Evolutionary conservation across 352 stramenopile species (phyloP), one percentile per base, ranked within the genome.

Genomic region (Halophytophthora polymorphica): DNA sequence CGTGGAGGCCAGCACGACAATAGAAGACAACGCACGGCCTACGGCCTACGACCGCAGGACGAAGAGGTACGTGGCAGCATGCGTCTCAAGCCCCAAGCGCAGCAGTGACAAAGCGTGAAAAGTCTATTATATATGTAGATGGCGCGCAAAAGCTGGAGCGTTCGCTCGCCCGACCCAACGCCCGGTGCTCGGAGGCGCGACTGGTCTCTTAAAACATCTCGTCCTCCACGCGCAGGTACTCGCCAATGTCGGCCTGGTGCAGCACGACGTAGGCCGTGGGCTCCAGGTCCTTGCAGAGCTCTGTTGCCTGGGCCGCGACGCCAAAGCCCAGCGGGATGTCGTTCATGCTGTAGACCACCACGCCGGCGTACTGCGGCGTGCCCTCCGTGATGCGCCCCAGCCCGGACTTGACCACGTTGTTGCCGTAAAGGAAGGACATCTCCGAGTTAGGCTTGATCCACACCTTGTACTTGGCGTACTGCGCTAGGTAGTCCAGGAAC

Each of bases 401-500:
- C 48, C 96, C 97, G 23, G 87, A 96, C 80, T 99, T 99, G 53
- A 97, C 90, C 12, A 99, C 87, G 74, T 99, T 96, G 76, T 99
- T 99, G 56, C 97, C 97, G 67, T 99, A 99, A 21, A 99, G 71
- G 77, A 99, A 99, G 13, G 85, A 97, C 96, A 99, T 99, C 83
- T 99, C 97, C 56, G 96, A 96, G 71, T 96, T 98, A 22, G 96
- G 93, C 79, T 99, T 99, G 45, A 99, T 96, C 97, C 97, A 99
- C 23, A 99, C 97, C 72, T 99, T 99, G 88, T 99, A 98, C 82
- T 98, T 98, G 52, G 96, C 95, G 72, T 99, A 98, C 69, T 99
- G 93, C 35, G 95, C 85, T 13, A 99, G 63, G 69, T 98, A 98
- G 77, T 99, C 97, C 44, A 99, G 80, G 57, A 96, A 97, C 33